Conservation (phyloP, 495 filamentous ascomycete species). For the Podospora pseudocomata region DNA sequence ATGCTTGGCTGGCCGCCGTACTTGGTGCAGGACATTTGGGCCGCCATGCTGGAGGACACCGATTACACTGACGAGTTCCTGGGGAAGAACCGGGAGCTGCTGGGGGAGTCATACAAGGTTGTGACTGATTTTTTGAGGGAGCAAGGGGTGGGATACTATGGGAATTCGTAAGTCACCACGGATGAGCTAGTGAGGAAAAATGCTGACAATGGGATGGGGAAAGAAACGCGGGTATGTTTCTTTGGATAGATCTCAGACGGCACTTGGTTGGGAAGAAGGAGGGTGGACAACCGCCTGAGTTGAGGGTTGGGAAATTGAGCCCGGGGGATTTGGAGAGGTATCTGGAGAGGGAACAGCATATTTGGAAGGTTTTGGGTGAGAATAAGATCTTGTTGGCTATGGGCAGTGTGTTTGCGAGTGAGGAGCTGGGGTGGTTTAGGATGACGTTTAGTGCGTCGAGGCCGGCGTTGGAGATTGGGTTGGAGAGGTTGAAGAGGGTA, state of each 20-base stretch:
- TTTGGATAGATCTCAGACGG: constrained; percentile 19
- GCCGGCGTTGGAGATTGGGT: constrained; percentile 35
- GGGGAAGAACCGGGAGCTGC: constrained; percentile 32
- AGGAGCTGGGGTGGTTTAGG: constrained; percentile 51
- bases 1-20: constrained; percentile 23
- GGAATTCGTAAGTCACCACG: constrained; percentile 12
- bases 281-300: background rate
- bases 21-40: constrained; percentile 23
- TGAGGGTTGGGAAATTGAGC: constrained; percentile 2
- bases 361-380: constrained; percentile 36
- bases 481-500: constrained; percentile 22
- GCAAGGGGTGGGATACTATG: constrained; percentile 33
- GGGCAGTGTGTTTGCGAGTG: constrained; percentile 42
- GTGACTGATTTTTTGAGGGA: constrained; percentile 33
- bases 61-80: constrained; percentile 44
- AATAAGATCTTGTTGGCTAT: constrained; percentile 45
- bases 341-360: constrained; percentile 13
- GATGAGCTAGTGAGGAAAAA: background rate
- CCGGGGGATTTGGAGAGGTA: constrained; percentile 6
- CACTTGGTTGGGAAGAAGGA: background rate
- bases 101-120: constrained; percentile 36
- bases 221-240: constrained; percentile 19
- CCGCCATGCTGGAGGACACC: constrained; percentile 42
- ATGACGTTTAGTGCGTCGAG: constrained; percentile 45
- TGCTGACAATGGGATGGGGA: background rate